phyloP scores from a whole-genome alignment of 805 yeast genomes.

The Sugiyamaella floridensis region DNA sequence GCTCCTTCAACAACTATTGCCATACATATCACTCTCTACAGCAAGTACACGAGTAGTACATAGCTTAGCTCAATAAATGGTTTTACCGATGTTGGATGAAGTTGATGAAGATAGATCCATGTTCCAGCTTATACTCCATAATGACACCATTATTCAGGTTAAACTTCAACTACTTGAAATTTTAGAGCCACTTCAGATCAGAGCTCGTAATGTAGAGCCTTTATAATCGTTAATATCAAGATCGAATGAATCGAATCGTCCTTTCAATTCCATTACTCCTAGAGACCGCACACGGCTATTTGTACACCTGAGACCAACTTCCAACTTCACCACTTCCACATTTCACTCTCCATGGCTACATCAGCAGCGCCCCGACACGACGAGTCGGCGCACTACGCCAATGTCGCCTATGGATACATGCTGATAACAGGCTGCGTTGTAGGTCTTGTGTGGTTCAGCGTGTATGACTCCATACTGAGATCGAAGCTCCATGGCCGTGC shows the following conservation, averaged over 20 bases:
- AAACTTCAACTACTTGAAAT: too few relatives aligned
- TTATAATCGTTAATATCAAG: too few relatives aligned
- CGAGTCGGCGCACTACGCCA: conserved; percentile 13
- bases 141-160: too few relatives aligned
- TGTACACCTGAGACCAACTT: neutral
- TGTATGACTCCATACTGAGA: conserved; percentile 7
- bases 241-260: too few relatives aligned
- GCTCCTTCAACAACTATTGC: too few relatives aligned
- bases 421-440: conserved; percentile 11
- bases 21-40: neutral
- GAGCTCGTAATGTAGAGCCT: too few relatives aligned
- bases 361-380: neutral
- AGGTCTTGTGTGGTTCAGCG: conserved; percentile 7
- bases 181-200: too few relatives aligned
- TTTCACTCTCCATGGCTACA: conserved; percentile 1
- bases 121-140: too few relatives aligned
- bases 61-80: too few relatives aligned
- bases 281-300: neutral
- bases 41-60: neutral
- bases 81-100: too few relatives aligned
- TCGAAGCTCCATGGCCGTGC: conserved; percentile 1
- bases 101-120: too few relatives aligned
- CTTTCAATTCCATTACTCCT: too few relatives aligned
- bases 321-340: neutral
- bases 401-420: conserved; percentile 16